Conservation (phyloP, 1,284 basidiomycete genomes). For the Cutaneotrichosporon cutaneum region DNA sequence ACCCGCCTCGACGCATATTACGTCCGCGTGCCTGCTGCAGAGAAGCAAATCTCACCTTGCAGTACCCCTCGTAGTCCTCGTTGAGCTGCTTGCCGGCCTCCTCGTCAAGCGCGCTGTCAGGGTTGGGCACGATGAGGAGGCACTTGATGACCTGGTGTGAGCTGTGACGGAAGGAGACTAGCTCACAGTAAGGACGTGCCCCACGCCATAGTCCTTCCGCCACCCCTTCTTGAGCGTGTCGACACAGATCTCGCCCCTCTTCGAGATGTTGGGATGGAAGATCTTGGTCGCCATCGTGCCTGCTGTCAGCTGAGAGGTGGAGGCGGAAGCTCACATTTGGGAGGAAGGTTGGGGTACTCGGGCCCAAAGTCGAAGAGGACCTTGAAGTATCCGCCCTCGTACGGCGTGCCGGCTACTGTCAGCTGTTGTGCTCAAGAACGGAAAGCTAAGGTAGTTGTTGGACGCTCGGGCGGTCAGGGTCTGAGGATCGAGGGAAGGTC, state of each 20-base stretch:
- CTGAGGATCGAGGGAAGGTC: neutral
- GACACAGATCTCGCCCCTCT: slow-evolving; percentile 89
- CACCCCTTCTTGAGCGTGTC: slow-evolving; percentile 97
- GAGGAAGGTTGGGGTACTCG: slow-evolving; percentile 85
- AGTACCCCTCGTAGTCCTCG: slow-evolving; percentile 84
- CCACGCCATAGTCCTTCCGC: slow-evolving; percentile 87
- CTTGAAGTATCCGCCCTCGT: slow-evolving; percentile 84
- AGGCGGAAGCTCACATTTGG: slow-evolving; percentile 68
- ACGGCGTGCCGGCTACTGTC: slow-evolving; percentile 76
- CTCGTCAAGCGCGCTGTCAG: slow-evolving; percentile 91
- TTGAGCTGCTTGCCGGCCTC: slow-evolving; percentile 87
- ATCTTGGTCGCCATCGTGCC: slow-evolving; percentile 89
- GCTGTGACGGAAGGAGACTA: neutral
- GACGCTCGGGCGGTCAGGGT: neutral
- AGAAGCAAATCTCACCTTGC: slow-evolving; percentile 59
- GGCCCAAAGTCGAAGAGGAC: slow-evolving; percentile 79
- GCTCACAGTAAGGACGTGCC: slow-evolving; percentile 72
- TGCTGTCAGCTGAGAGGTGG: slow-evolving; percentile 42
- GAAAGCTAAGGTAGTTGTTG: neutral
- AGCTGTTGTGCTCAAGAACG: neutral
- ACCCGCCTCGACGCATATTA: too few species aligned
- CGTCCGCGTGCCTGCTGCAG: too few species aligned
- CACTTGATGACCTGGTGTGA: slow-evolving; percentile 72
- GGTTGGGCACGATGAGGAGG: slow-evolving; percentile 91
- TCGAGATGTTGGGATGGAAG: slow-evolving; percentile 93